Conservation (phyloP, 1,284 basidiomycete genomes). For the Ganoderma lingzhi region DNA sequence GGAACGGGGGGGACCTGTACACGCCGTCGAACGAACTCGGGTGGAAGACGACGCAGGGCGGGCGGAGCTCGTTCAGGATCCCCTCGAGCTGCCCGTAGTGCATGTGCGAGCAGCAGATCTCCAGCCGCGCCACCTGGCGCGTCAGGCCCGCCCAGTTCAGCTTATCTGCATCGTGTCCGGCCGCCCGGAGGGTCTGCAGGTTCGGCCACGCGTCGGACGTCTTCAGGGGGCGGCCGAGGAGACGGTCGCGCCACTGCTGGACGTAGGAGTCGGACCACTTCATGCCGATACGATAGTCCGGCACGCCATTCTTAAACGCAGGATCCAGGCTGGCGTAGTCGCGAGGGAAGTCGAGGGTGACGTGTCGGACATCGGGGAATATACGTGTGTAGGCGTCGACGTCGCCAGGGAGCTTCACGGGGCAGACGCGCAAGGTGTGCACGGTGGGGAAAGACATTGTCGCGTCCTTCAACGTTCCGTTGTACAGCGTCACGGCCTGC, state of each 20-base stretch:
- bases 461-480: neutral
- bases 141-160: neutral
- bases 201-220: neutral
- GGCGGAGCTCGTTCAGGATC: neutral
- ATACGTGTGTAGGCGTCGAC: neutral
- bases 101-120: neutral
- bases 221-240: neutral
- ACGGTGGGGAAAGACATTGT: neutral
- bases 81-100: neutral
- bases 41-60: neutral
- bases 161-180: neutral
- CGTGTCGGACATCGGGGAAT: neutral
- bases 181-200: neutral
- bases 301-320: neutral
- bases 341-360: neutral
- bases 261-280: neutral
- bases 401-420: neutral
- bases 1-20: neutral
- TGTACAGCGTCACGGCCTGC: neutral
- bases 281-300: neutral
- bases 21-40: neutral
- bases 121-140: neutral
- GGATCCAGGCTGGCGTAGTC: neutral
- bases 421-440: slow-evolving; percentile 5
- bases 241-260: neutral